Base-by-base conservation (phyloP, 164 flowering plant species). In the Malania oleifera region DNA sequence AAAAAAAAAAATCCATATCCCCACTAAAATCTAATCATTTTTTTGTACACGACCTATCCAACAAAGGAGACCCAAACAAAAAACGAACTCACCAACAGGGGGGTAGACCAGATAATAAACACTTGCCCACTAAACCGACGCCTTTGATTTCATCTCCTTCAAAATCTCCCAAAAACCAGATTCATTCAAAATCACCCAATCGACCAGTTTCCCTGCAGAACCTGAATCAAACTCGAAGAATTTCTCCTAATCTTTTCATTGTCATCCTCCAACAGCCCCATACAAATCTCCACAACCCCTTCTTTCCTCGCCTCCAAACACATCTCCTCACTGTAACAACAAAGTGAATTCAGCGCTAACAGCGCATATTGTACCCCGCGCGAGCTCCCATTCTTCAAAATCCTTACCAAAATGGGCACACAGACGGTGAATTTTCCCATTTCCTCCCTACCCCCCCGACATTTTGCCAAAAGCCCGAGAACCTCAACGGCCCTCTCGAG, bases 401-500 rank as follows among this genome's bases (percentile, higher is more conserved):
- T 72, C 19, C 70, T 17, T 17, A 78, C 78, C 81, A 95, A 70
- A 67, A 89, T 65, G 43, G 53, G 19, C 18, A 87, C 70, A 46
- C 69, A 73, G 15, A 80, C 89, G 59, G 61, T 41, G 57, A 67
- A 59, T 41, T 62, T 81, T 52, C 61, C 65, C 83, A 95, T 89
- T 68, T 81, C 86, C 15, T 85, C 86, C 61, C 96, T 80, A 15
- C 96, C 99, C 62, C 80, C 85, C 41, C 59, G 73, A 54, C 95
- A 87, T 61, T 89, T 91, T 0, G 75, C 88, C 74, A 95, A 59
- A 53, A 87, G 53, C 17, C 84, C 82, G 67, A 91, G 55, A 23
- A 91, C 96, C 61, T 87, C 96, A 1, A 87, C 82, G 0, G 93
- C 93, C 66, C 99, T 70, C 52, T 95, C 96, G 12, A 89, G 63